Percentiles rank a stretch among this genome's conserved stretches.
Conservation (phyloP, 164 flowering plant genomes). For the Vitis vinifera region DNA sequence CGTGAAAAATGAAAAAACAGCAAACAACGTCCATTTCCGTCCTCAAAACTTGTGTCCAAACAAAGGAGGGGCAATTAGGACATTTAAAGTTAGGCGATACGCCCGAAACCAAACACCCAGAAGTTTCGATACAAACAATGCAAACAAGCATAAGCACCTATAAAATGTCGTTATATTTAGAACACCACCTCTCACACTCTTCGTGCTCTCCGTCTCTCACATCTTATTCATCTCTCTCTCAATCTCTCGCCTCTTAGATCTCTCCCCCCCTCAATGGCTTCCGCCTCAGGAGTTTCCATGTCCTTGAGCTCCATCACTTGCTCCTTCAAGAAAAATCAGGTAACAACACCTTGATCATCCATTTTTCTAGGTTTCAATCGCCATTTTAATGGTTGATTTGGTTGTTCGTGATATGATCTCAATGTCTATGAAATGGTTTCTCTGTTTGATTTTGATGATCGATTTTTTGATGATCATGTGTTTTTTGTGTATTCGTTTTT, state of each 20-base stretch:
- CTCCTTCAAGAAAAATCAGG: conserved; percentile 21
- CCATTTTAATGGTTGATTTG: background rate
- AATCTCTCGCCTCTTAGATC: conserved; percentile 9
- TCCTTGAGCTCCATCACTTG: conserved; percentile 7
- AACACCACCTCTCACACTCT: conserved; percentile 13
- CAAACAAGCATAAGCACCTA: background rate
- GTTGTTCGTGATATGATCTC: background rate
- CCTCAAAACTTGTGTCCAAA: background rate
- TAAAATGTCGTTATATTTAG: background rate
- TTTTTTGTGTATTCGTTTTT: no score
- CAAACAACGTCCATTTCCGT: no score
- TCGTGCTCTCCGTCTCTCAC: conserved; percentile 30
- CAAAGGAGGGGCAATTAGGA: background rate
- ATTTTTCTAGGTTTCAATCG: background rate
- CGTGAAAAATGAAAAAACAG: no score
- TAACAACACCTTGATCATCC: background rate
- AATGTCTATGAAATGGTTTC: background rate
- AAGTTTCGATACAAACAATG: conserved; percentile 18
- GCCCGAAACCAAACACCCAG: conserved; percentile 9
- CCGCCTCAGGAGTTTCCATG: conserved; percentile 17
- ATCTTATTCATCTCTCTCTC: background rate
- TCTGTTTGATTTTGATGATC: no score
- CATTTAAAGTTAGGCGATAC: background rate
- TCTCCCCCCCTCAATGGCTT: conserved; percentile 24
- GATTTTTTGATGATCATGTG: no score